Evolutionary conservation across 768 basidiomycete genomes (phyloP).

Genomic region (Suillus subluteus): DNA sequence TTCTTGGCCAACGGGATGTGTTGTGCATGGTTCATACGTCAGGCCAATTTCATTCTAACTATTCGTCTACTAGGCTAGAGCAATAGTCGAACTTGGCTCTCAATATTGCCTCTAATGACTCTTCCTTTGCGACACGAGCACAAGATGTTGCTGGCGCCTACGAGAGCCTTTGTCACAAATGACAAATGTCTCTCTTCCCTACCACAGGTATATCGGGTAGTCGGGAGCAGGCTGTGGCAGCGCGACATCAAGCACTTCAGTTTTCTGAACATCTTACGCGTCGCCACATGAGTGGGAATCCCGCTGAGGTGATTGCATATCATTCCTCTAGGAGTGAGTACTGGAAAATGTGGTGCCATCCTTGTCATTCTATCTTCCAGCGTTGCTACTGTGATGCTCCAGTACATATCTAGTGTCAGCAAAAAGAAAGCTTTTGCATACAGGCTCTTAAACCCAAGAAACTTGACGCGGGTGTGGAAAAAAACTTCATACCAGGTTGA

Average conservation of each 20-base stretch:
- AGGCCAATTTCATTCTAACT: too few species aligned
- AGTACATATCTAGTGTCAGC: not conserved
- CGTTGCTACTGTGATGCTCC: too few species aligned
- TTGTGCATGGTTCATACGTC: not conserved
- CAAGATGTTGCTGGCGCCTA: fast-evolving
- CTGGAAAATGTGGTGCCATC: not conserved
- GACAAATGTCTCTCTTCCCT: too few species aligned
- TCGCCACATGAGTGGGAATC: too few species aligned
- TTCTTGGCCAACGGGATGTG: not conserved
- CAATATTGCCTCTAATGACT: not conserved
- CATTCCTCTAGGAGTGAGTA: not conserved
- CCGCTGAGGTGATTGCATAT: not conserved
- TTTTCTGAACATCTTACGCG: not conserved
- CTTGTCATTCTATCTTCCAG: not conserved
- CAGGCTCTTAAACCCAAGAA: too few species aligned
- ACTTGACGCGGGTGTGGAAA: too few species aligned
- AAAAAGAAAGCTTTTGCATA: too few species aligned
- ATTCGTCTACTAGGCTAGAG: too few species aligned
- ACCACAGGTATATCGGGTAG: too few species aligned
- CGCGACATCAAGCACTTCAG: not conserved
- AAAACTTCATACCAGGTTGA: too few species aligned
- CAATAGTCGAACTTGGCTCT: not conserved
- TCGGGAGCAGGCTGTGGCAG: not conserved
- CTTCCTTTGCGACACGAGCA: not conserved
- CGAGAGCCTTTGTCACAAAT: fast-evolving